Evolutionary conservation across 495 filamentous ascomycete genomes (phyloP), one percentile per base, ranked within the genome.

Genomic region (Aspergillus kassunensis): DNA sequence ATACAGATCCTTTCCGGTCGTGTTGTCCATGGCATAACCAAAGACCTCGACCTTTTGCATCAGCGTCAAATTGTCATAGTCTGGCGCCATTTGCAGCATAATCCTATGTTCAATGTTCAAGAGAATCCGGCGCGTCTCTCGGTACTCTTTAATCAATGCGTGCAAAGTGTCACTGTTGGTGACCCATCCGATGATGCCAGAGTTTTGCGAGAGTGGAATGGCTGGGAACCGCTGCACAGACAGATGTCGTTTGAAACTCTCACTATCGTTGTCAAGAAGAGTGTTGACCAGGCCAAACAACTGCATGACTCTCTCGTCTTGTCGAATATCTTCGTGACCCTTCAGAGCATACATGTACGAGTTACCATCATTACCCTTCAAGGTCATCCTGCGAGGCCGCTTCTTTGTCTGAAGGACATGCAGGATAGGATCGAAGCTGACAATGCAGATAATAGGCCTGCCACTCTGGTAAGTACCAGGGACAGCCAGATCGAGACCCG

Each of bases 41-140:
- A 99, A 99, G 8, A 99, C 93, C 64, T 99, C 93, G 3, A 97
- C 95, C 71, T 99, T 99, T 66, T 99, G 95, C 95, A 99, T 99
- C 23, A 99, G 80, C 0, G 93, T 96, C 12, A 99, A 81, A 56
- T 95, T 96, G 56, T 99, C 93, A 62, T 97, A 97, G 66, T 99
- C 93, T 2, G 93, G 95, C 11, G 93, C 93, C 93, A 99, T 99
- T 65, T 99, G 93, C 29, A 99, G 76, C 93, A 99, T 99, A 61
- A 99, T 97, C 20, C 93, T 87, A 61, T 99, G 93, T 69, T 99
- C 93, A 54, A 99, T 99, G 59, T 99, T 99, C 40, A 99, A 83
- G 20, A 99, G 76, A 54, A 99, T 99, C 61, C 95, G 95, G 24
- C 93, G 84, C 49, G 88, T 93, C 65, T 99, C 95, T 45, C 93